phyloP scores from a whole-genome alignment of 305 asterid species.

The Nicotiana rustica region DNA sequence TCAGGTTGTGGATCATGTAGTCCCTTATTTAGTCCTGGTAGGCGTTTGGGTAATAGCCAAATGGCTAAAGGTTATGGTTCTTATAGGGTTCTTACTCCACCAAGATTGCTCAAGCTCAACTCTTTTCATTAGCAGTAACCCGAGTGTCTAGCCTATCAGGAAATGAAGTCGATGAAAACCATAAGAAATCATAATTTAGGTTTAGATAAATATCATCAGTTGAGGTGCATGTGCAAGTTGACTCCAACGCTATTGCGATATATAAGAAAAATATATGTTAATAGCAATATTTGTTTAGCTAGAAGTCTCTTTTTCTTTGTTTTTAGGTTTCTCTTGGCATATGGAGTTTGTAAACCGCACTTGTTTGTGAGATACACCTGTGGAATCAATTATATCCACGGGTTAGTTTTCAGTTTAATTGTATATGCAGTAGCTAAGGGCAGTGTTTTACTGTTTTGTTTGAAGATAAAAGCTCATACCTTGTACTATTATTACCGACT shows the following conservation, averaged over 20 bases:
- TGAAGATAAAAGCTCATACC: background rate
- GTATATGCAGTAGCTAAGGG: too few relatives aligned
- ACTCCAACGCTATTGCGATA: too few relatives aligned
- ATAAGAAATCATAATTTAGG: background rate
- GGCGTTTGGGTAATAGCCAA: slow-evolving; percentile 45
- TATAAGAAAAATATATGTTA: background rate
- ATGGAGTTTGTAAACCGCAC: background rate
- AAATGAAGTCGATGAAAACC: background rate
- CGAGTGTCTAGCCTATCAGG: too few relatives aligned
- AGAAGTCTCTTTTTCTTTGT: background rate
- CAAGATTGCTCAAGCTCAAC: slow-evolving; percentile 43
- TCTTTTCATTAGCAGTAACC: background rate
- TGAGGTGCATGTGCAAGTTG: background rate
- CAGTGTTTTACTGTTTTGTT: too few relatives aligned
- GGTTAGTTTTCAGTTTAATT: too few relatives aligned
- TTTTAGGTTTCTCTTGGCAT: background rate
- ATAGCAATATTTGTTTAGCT: background rate
- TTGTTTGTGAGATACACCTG: background rate
- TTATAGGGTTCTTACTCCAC: slow-evolving; percentile 50
- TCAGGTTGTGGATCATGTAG: slow-evolving; percentile 49
- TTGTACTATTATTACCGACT: too few relatives aligned
- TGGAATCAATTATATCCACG: too few relatives aligned
- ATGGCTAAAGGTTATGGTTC: slow-evolving; percentile 42
- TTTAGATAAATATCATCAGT: background rate
- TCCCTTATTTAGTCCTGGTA: slow-evolving; percentile 51